phyloP scores from a whole-genome alignment of 345 rosid species.

The Eucalyptus leucophloia region DNA sequence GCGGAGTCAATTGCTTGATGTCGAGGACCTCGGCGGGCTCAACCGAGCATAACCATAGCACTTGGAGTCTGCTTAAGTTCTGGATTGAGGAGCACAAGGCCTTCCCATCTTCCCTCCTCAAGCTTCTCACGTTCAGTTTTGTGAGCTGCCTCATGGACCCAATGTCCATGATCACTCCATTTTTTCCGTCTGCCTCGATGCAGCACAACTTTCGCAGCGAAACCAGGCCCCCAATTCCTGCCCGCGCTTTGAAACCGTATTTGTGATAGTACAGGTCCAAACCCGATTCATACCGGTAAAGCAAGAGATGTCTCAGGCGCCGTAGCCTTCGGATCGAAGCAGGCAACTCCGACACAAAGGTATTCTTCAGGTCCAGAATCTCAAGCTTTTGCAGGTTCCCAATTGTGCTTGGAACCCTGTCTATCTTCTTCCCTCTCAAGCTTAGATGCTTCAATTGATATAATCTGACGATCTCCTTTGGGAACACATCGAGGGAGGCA shows the following conservation, averaged over 20 bases:
- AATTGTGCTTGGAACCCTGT: neutral
- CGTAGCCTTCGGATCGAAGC: neutral
- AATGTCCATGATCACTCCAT: neutral
- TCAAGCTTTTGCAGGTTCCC: neutral
- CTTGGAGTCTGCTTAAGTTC: neutral
- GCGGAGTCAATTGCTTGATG: constrained; percentile 3
- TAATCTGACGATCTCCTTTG: neutral
- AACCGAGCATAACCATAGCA: neutral
- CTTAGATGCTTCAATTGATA: neutral
- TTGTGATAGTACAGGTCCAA: neutral
- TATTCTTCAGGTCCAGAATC: neutral
- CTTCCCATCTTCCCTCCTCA: neutral
- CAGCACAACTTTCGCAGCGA: constrained; percentile 4
- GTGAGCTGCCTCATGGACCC: constrained; percentile 1
- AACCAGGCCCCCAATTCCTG: neutral
- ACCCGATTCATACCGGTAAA: neutral
- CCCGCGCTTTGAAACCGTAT: neutral
- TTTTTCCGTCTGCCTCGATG: neutral
- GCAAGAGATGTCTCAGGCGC: neutral
- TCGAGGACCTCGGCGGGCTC: neutral
- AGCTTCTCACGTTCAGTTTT: neutral
- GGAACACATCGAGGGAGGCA: neutral
- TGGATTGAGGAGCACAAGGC: constrained; percentile 4
- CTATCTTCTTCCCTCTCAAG: neutral
- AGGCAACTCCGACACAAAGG: neutral